Percentiles rank a stretch among this genome's conserved stretches.
phyloP scores from a whole-genome alignment of 2,329 filamentous ascomycete genomes.

The Fusarium mexicanum region DNA sequence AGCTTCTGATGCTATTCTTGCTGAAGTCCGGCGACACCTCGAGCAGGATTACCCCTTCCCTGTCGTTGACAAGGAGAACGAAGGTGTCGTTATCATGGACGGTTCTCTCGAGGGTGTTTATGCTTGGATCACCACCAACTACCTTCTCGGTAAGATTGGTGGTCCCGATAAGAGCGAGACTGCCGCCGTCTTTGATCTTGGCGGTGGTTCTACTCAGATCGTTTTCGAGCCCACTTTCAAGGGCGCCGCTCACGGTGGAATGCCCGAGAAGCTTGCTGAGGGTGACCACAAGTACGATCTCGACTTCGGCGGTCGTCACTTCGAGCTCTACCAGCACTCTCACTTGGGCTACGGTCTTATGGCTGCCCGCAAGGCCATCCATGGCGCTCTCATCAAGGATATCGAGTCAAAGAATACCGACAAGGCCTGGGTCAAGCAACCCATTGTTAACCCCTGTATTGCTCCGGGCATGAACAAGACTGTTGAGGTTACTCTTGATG shows the following conservation, averaged over 20 bases:
- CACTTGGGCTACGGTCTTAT: slow-evolving; percentile 97
- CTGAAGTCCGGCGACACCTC: slow-evolving; percentile 82
- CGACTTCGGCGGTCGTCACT: slow-evolving; percentile 87
- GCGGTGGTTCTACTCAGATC: slow-evolving; percentile 96
- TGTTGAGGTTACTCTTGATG: slow-evolving; percentile 76
- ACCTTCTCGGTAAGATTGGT: slow-evolving; percentile 96
- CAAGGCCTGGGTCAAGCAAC: slow-evolving; percentile 73
- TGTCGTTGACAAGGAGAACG: slow-evolving; percentile 83
- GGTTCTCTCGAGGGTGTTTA: slow-evolving; percentile 97
- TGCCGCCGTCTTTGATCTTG: slow-evolving; percentile 94
- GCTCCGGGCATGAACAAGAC: slow-evolving; percentile 79
- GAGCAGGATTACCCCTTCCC: slow-evolving; percentile 95
- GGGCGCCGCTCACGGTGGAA: slow-evolving; percentile 74
- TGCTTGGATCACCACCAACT: slow-evolving; percentile 99
- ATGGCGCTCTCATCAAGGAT: slow-evolving; percentile 77
- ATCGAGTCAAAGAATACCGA: slow-evolving; percentile 67
- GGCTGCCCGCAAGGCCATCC: slow-evolving; percentile 89
- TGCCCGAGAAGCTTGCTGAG: slow-evolving; percentile 84
- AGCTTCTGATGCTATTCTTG: slow-evolving; percentile 83
- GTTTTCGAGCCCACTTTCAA: slow-evolving; percentile 97
- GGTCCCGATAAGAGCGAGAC: slow-evolving; percentile 89
- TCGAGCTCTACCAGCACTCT: slow-evolving; percentile 96
- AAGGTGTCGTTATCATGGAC: slow-evolving; percentile 96
- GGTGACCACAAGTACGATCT: slow-evolving; percentile 97
- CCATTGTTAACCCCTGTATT: slow-evolving; percentile 87